Percentiles rank a stretch among this genome's conserved stretches.
Evolutionary conservation across 2,329 filamentous ascomycete species (phyloP).

Genomic region (Scleromitrula shiraiana): DNA sequence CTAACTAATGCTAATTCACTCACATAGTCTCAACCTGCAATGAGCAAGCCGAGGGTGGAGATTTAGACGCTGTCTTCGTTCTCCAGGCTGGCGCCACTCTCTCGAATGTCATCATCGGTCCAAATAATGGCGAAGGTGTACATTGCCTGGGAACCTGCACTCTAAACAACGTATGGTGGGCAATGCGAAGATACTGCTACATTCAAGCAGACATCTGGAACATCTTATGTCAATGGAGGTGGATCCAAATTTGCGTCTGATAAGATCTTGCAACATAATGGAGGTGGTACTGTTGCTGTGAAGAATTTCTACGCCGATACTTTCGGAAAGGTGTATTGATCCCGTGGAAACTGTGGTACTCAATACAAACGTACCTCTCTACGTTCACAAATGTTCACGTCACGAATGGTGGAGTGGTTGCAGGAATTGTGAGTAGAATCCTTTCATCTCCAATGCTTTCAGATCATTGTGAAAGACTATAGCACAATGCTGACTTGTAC

Average conservation of each 20-base stretch:
- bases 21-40: not conserved
- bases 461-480: constrained; percentile 36
- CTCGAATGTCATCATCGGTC: constrained; percentile 46
- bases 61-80: constrained; percentile 32
- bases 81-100: constrained; percentile 42
- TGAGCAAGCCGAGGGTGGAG: not conserved
- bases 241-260: constrained; percentile 35
- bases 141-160: constrained; percentile 43
- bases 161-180: constrained; percentile 37
- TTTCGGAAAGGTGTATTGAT: constrained; percentile 41
- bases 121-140: constrained; percentile 42
- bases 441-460: constrained; percentile 18
- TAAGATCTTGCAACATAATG: constrained; percentile 37
- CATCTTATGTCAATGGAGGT: constrained; percentile 35
- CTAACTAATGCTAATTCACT: not conserved
- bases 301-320: constrained; percentile 35
- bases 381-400: constrained; percentile 37
- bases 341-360: constrained; percentile 40
- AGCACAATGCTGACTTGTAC: constrained; percentile 15
- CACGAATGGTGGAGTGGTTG: constrained; percentile 36
- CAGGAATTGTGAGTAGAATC: constrained; percentile 32
- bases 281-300: constrained; percentile 30
- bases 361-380: constrained; percentile 36
- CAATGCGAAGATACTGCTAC: constrained; percentile 31
- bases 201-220: constrained; percentile 32